Evolutionary conservation across 2,329 filamentous ascomycete genomes (phyloP).

Genomic region (Alternaria atra): DNA sequence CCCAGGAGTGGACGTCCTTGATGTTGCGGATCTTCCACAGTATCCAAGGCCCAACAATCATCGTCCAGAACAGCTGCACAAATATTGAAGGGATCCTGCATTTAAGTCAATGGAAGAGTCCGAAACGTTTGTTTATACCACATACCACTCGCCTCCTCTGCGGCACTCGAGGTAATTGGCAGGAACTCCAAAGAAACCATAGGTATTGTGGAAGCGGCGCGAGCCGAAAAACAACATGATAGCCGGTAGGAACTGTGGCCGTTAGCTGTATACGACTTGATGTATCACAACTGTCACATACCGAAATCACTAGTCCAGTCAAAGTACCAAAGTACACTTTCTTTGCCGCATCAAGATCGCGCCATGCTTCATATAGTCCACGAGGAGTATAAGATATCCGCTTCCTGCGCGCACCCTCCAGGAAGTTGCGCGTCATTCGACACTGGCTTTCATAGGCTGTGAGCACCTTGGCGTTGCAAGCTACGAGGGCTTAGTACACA

Average conservation of each 20-base stretch:
- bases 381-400: conserved; percentile 39
- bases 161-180: conserved; percentile 56
- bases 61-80: conserved; percentile 50
- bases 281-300: conserved; percentile 20
- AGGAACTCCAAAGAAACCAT: conserved; percentile 64
- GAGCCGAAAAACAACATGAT: conserved; percentile 70
- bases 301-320: conserved; percentile 41
- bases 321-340: conserved; percentile 47
- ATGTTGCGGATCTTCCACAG: conserved; percentile 51
- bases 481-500: conserved; percentile 20
- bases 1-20: conserved; percentile 50
- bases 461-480: conserved; percentile 49
- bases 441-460: conserved; percentile 49
- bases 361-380: conserved; percentile 44
- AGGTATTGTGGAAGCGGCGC: conserved; percentile 67
- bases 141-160: conserved; percentile 72
- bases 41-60: conserved; percentile 49
- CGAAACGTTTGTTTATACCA: background rate
- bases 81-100: conserved; percentile 49
- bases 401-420: conserved; percentile 48
- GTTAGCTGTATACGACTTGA: conserved; percentile 21
- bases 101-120: conserved; percentile 14
- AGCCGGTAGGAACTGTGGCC: conserved; percentile 64
- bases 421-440: conserved; percentile 45
- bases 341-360: conserved; percentile 41